phyloP scores from a whole-genome alignment of 805 yeast species.

The Yamadazyma sp. region DNA sequence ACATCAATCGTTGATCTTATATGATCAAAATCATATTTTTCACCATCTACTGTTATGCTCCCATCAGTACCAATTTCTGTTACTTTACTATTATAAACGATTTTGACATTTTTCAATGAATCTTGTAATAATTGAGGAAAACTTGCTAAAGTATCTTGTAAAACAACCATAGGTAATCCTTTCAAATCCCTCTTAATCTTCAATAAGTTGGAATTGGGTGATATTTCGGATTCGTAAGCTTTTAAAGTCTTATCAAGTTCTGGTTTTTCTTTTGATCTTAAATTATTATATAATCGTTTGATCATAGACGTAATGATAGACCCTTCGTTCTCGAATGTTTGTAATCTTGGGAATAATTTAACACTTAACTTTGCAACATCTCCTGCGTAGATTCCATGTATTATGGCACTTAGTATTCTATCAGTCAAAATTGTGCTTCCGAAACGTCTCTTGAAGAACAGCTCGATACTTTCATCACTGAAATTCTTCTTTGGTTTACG shows the following conservation, averaged over 20 bases:
- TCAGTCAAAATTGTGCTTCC: conserved; percentile 48
- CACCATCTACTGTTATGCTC: conserved; percentile 13
- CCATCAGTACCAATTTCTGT: conserved; percentile 16
- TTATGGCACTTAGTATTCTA: conserved; percentile 73
- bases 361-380: conserved; percentile 68
- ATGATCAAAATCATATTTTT: conserved; percentile 44
- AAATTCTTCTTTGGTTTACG: conserved; percentile 15
- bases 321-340: conserved; percentile 52
- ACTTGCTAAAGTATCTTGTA: conserved; percentile 54
- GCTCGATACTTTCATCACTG: conserved; percentile 69
- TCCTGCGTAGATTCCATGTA: conserved; percentile 85
- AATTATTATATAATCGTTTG: conserved; percentile 24
- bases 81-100: conserved; percentile 29
- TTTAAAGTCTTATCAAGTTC: conserved; percentile 18
- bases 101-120: conserved; percentile 33
- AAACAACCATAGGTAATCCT: conserved; percentile 58
- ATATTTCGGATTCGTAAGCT: conserved; percentile 38
- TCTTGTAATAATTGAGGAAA: conserved; percentile 45
- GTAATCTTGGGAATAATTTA: conserved; percentile 52
- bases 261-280: conserved; percentile 5
- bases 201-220: conserved; percentile 38
- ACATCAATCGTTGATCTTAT: conserved; percentile 59
- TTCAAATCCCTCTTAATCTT: conserved; percentile 38
- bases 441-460: conserved; percentile 67
- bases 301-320: conserved; percentile 50